Base-by-base conservation (phyloP, 2,329 filamentous ascomycete genomes). In the Epichloe gansuensis region DNA sequence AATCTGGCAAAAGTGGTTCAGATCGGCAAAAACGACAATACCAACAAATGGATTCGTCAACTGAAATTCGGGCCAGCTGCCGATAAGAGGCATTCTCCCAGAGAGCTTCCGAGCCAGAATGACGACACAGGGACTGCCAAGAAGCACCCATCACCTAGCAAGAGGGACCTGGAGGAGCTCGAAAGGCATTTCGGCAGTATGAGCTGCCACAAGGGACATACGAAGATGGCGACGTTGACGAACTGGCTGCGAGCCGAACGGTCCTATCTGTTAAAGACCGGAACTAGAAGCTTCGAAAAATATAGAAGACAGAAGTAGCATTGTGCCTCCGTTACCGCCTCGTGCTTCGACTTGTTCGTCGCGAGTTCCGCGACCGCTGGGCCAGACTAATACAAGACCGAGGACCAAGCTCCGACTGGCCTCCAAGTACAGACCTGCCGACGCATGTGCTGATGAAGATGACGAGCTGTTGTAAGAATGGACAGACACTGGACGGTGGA, bases 111-210 rank as follows among this genome's bases (percentile, higher is more conserved):
- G 21, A 58, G 11, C 13, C 52, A 12, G 39, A 35, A 7, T 49
- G 43, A 21, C 38, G 50, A 51, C 12, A 31, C 7, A 42, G 58
- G 60, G 45, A 56, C 56, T 42, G 59, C 62, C 15, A 74, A 74
- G 62, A 74, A 74, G 52, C 71, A 74, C 41, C 72, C 72, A 5
- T 74, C 72, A 2, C 72, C 72, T 2, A 72, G 67, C 60, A 73
- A 73, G 53, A 61, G 63, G 34, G 66, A 65, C 9, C 59, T 74
- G 23, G 65, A 72, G 48, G 59, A 66, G n/a, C 59, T 73, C 25
- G 66, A 69, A 48, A 56, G 35, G 67, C 65, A 2, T 64, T 73
- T 17, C 63, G 62, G 50, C 59, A 61, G 21, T 70, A 69, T 48
- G 57, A 59, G 9, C 54, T 56, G 25, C 52, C 63, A 4, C 59